Evolutionary conservation across 1,284 basidiomycete genomes (phyloP).

Genomic region (Thelephora terrestris): DNA sequence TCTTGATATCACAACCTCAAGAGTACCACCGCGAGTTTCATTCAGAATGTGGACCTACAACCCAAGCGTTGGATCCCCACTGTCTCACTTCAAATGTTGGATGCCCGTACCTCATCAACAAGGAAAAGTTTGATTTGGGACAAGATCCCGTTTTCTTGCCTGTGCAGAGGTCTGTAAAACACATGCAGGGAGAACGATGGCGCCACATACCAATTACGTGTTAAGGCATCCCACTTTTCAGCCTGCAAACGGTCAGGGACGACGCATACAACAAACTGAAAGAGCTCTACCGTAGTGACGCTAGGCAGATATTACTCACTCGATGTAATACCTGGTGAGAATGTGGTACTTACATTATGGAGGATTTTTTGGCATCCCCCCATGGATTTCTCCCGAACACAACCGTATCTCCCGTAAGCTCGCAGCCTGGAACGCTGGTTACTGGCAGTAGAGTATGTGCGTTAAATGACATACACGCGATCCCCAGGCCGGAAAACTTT

Average conservation of each 20-base stretch:
- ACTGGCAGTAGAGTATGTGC: not conserved
- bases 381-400: conserved; percentile 48
- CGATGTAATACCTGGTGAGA: not conserved
- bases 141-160: conserved; percentile 56
- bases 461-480: conserved; percentile 48
- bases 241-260: conserved; percentile 37
- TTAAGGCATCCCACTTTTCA: conserved; percentile 93
- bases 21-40: conserved; percentile 79
- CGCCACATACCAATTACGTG: conserved; percentile 58
- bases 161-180: conserved; percentile 17
- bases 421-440: conserved; percentile 47
- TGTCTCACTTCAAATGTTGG: not conserved
- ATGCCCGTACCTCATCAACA: conserved; percentile 73
- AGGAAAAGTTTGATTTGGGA: conserved; percentile 69
- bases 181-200: not conserved
- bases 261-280: conserved; percentile 4
- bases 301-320: not conserved
- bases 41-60: conserved; percentile 84
- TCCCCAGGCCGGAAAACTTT: conserved; percentile 68
- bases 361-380: conserved; percentile 63
- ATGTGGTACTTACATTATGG: conserved; percentile 52
- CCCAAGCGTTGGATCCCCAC: not conserved
- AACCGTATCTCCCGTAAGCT: conserved; percentile 87
- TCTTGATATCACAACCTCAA: conserved; percentile 90
- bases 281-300: conserved; percentile 56